phyloP scores from a whole-genome alignment of 352 stramenopile species.

The Stramenopiles sp. region DNA sequence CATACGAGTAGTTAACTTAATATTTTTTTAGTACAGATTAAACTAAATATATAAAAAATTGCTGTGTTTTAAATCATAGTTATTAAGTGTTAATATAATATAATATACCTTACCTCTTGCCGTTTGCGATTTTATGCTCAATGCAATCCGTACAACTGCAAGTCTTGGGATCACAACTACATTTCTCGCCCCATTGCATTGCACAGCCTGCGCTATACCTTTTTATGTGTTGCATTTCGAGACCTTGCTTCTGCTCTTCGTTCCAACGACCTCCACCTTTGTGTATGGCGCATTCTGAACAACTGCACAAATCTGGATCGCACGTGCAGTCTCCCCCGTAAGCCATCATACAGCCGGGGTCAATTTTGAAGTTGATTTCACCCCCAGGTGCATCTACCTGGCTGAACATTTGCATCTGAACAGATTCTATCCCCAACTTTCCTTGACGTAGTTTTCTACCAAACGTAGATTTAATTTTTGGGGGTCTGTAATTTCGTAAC shows the following conservation, averaged over 20 bases:
- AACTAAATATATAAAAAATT: no score
- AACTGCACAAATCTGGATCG: background rate
- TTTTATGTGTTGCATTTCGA: background rate
- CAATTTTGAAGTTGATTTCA: background rate
- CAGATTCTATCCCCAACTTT: background rate
- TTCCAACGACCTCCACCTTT: background rate
- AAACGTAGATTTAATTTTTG: conserved; percentile 16
- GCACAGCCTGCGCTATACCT: background rate
- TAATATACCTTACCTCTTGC: no score
- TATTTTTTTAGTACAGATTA: no score
- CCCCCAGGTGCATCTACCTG: background rate
- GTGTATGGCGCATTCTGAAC: background rate
- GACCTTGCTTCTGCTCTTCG: background rate
- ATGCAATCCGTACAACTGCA: background rate
- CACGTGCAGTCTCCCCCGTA: background rate
- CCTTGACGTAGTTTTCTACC: background rate
- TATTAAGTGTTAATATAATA: no score
- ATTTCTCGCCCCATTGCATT: background rate
- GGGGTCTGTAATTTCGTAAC: conserved; percentile 66
- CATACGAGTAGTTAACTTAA: no score
- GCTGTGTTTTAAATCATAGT: no score
- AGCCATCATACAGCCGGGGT: background rate
- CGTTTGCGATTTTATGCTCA: background rate
- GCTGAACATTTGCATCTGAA: background rate
- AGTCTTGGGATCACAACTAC: background rate